Evolutionary conservation across 139 green algal genomes (phyloP), one percentile per base, ranked within the genome.

Genomic region (Asterochloris sp.): DNA sequence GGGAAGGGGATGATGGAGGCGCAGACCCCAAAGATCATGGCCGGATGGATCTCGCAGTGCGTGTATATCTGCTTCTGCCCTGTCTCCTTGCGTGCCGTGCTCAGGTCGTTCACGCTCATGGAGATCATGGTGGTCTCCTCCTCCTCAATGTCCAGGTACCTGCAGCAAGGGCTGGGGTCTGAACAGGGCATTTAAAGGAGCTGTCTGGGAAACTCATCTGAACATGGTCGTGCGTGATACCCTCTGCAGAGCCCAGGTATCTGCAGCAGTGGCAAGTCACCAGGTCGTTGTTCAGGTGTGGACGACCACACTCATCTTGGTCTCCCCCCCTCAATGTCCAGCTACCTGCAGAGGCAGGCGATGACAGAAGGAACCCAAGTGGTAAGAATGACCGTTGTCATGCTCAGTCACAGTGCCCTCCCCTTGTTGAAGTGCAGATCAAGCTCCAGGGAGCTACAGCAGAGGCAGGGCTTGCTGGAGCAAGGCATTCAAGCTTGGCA

Each of bases 101-200:
- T 83, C 74, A 97, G 82, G 85, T 97, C 93, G 29, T 86, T 81
- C 66, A 97, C 92, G 27, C 87, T 95, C 97, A 99, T 99, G 62
- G 96, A 91, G 80, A 99, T 99, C 95, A 99, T 97, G 24, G 96
- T 98, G 0, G 95, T 98, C 88, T 99, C 97, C 90, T 99, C 97
- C 89, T 99, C 97, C 85, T 94, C 95, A 14, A 88, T 87, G 83
- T 98, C 94, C 64, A 94, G 79, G 73, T 93, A 92, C 86, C 87
- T 90, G 74, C 62, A 29, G 60, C 62, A 69, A 14, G 23, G 26
- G 21, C 38, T 10, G 38, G 38, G 38, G 38, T 2, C 4, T 54
- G 38, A 54, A 54, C 2, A 54, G 38, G 38, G 38, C 38, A 6
- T 54, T 54, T 6, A 54, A 54, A 6, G 4, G 38, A 54, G 38